Evolutionary conservation across 306 rosid genomes (phyloP), one percentile per base, ranked within the genome.

Genomic region (Cyamopsis tetragonoloba): DNA sequence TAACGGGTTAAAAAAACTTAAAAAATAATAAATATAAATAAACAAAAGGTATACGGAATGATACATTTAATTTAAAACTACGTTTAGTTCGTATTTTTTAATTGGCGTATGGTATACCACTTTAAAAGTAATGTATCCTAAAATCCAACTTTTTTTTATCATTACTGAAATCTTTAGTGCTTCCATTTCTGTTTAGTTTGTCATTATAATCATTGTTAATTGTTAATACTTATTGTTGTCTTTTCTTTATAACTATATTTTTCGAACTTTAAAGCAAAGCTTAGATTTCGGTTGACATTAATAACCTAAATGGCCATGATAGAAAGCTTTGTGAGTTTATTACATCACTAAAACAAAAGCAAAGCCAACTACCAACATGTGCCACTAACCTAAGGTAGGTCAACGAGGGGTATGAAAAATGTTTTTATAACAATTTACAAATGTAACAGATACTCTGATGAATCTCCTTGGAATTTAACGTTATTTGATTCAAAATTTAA

Each of bases 241-340:
- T 24, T 27, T 62, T 62, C 15, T 15, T 14, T 3, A 34, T 32
- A 20, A 22, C 27, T 12, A 22, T 9, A 51, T 18, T 5, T 23
- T 66, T 35, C 27, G 11, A 35, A 14, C 59, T 23, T 67, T 13
- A 37, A 35, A 67, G 72, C 50, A n/a, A 49, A 37, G 72, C 51
- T 64, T 67, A 22, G 26, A 67, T 35, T 50, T 50, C 9, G 20
- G 49, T 49, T 66, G 62, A 22, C 8, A 47, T 47, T 48, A 1
- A 23, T 66, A 6, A 13, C 38, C 11, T 34, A 48, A 48, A 23
- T 66, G 59, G 24, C 35, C 23, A n/a, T 34, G 17, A 48, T 46
- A 30, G 18, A 47, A 65, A 65, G 44, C 47, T 65, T 49, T 34
- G 37, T 48, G 13, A 27, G 26, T 20, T 17, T 12, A 9, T 17